Evolutionary conservation across 2,329 filamentous ascomycete genomes (phyloP), one percentile per base, ranked within the genome.

Genomic region (Aspergillus fumigatiaffinis): DNA sequence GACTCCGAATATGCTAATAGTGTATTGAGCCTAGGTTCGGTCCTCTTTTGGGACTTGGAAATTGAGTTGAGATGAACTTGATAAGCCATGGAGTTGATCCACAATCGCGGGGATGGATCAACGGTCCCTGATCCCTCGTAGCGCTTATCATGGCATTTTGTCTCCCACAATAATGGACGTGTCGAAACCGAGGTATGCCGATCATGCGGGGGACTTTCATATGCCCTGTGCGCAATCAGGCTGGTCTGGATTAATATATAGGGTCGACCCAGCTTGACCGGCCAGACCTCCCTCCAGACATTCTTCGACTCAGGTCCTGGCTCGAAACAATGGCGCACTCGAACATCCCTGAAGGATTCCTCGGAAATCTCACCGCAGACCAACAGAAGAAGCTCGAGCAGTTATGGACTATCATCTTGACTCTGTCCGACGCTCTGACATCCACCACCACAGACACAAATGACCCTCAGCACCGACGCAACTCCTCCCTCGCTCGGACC

Each of bases 341-440:
- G 10, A 58, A 58, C 47, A 46, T 56, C 17, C 60, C 57, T 5
- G 44, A 52, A n/a, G 93, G 94, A 47, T 87, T 92, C 60, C 84
- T 91, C 52, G 92, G 91, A 56, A 96, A 90, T 65, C 80, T 99
- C 55, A 96, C 91, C 14, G 74, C 85, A 2, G 91, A 96, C 58
- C 87, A 99, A 76, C 90, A 96, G 66, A 84, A 85, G 60, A 96
- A 94, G 77, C 79, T 99, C 58, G 89, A 88, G 68, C 87, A 93
- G 71, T 82, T 97, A 63, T 99, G 94, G 94, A 77, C 82, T 20
- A 80, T 86, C 53, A 81, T 91, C 29, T 82, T 95, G 63, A 86
- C 88, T 58, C 48, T 64, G 47, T 50, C 60, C 2, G 56, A 59
- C 7, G 52, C 50, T 42, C 88, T 87, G 25, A 80, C 89, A 20